Base-by-base conservation (phyloP, 192 early-diverging fungal genomes). In the Polychytrium aggregatum region DNA sequence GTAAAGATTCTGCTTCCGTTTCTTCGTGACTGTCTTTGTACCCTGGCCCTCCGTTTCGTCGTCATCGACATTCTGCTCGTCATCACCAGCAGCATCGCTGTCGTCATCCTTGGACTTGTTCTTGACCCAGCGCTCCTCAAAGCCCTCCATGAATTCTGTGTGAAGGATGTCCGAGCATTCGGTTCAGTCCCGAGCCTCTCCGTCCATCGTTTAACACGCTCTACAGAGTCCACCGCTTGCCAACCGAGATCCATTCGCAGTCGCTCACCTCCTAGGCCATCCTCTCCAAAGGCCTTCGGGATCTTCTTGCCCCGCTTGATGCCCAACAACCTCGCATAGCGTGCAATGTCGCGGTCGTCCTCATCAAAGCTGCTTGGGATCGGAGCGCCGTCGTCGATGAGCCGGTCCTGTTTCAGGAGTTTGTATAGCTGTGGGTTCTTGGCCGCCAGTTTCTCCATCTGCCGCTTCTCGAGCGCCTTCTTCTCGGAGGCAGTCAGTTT, bases 261-360 rank as follows among this genome's bases (percentile, higher is more conserved):
- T 28, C 64, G 37, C 26, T 40, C 11, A 33, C 25, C 63, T 36
- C 57, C 66, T 40, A 67, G 37, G 24, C 62, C 62, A 38, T 64
- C 62, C 38, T 55, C 50, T 26, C 46, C 55, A 30, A 64, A 64
- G 13, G 45, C 38, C 2, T 41, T 42, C 10, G 57, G 49, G n/a
- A 59, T 8, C 8, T 54, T 49, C 17, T 53, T 57, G 21, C 48
- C 46, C 7, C 48, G 30, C 49, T 68, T 68, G 16, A 68, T 45
- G 28, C 45, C 39, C 31, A 68, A 48, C 39, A 47, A 46, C 34
- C 57, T 60, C 20, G 63, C 46, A 26, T 62, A 67, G 22, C 34
- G 48, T 29, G 8, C 34, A 37, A 68, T 68, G 8, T 60, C 48
- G 5, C 6, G 20, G 11, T 66, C 63, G 38, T 69, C 67, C 22